Percentiles rank a stretch among this genome's conserved stretches.
These are phyloP conservation scores for Cyamopsis tetragonoloba DNA, from an alignment of 306 rosid species.

Conservation along the genomic window DNA sequence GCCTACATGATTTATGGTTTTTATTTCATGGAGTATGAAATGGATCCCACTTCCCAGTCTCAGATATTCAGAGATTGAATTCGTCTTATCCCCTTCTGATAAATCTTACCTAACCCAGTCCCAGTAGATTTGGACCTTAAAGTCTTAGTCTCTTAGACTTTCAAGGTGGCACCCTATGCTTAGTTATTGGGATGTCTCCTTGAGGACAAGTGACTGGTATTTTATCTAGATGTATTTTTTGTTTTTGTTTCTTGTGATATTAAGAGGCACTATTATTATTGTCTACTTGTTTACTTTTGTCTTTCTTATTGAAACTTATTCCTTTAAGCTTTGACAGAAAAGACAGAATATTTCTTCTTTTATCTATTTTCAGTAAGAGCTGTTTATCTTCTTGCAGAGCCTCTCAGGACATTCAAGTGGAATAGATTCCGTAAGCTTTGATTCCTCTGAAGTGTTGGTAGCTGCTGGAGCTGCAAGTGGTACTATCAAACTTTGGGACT, in stretches of 20 bases:
- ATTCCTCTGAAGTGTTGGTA: constrained; percentile 90
- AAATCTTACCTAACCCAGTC: neutral
- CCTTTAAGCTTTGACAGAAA: neutral
- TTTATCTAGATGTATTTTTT: neutral
- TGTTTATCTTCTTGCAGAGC: constrained; percentile 62
- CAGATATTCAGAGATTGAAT: neutral
- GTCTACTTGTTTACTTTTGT: neutral
- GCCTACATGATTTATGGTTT: constrained; percentile 3
- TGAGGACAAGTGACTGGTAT: constrained; percentile 1
- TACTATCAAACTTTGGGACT: constrained; percentile 97
- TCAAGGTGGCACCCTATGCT: neutral
- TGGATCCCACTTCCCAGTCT: neutral
- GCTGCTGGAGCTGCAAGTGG: constrained; percentile 99
- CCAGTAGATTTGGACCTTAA: neutral
- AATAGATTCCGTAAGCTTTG: constrained; percentile 95
- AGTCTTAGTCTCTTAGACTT: too few species aligned
- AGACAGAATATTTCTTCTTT: neutral
- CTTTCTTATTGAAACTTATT: neutral
- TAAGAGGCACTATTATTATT: neutral
- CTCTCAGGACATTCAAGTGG: constrained; percentile 98
- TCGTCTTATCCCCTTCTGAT: neutral
- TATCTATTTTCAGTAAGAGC: constrained; percentile 20
- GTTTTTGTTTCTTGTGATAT: neutral
- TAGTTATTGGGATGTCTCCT: neutral
- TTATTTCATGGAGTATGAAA: neutral